Evolutionary conservation across 2,329 filamentous ascomycete species (phyloP).

Genomic region (Basipetospora chlamydospora): DNA sequence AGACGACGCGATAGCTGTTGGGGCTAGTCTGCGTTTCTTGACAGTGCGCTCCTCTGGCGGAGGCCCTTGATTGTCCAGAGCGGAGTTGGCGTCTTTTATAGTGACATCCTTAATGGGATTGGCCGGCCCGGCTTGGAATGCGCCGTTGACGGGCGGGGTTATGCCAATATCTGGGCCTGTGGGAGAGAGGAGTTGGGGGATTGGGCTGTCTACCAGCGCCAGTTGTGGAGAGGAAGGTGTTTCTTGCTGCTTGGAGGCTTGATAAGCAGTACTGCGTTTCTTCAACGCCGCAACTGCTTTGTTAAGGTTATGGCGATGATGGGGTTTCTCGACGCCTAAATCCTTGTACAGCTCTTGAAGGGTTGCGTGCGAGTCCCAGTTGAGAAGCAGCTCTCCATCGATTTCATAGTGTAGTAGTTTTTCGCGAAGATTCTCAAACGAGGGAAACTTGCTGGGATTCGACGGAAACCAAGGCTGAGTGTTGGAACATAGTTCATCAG

Average conservation of each 20-base stretch:
- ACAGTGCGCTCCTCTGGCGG: too few relatives aligned
- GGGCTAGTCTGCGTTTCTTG: too few relatives aligned
- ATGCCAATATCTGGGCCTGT: too few relatives aligned
- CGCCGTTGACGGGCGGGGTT: too few relatives aligned
- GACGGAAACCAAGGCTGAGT: constrained; percentile 31
- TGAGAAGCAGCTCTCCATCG: constrained; percentile 50
- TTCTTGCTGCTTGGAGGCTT: background rate
- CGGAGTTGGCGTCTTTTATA: too few relatives aligned
- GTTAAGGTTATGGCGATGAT: constrained; percentile 10
- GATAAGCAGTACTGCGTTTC: background rate
- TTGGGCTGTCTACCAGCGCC: too few relatives aligned
- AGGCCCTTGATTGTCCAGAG: too few relatives aligned
- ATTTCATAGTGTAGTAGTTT: constrained; percentile 47
- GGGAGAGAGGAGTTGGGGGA: too few relatives aligned
- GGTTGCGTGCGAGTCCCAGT: constrained; percentile 33
- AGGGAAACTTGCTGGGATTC: constrained; percentile 22
- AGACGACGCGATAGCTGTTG: too few relatives aligned
- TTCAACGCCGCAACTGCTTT: background rate
- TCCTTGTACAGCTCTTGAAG: constrained; percentile 35
- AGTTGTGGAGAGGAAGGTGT: too few relatives aligned
- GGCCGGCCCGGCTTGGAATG: too few relatives aligned
- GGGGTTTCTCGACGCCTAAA: constrained; percentile 41
- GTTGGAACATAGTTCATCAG: constrained; percentile 47
- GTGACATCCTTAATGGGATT: too few relatives aligned
- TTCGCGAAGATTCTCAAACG: constrained; percentile 28